These are phyloP conservation scores for Pythium volutum DNA, from an alignment of 352 stramenopile genomes.

Conservation along the genomic window DNA sequence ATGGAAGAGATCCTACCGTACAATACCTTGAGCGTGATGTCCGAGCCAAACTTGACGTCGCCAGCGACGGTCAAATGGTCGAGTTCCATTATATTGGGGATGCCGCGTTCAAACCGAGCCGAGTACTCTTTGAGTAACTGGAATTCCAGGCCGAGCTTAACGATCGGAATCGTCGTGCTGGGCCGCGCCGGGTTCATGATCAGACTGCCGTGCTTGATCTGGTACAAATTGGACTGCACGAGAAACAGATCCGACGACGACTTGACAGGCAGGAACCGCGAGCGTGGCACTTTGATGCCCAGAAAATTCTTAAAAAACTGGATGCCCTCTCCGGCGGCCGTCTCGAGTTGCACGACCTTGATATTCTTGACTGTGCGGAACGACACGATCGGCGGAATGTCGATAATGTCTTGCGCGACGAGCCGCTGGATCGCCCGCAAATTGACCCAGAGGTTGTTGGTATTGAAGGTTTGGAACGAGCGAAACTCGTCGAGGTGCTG, in stretches of 20 bases:
- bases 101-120: conserved; percentile 80
- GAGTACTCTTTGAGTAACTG: conserved; percentile 87
- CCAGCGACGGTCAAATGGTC: conserved; percentile 92
- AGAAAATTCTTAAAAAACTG: conserved; percentile 98
- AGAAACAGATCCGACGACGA: conserved; percentile 98
- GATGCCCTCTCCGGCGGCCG: conserved; percentile 96
- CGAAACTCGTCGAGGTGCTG: conserved; percentile 95
- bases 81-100: conserved; percentile 92
- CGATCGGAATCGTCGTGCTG: conserved; percentile 87
- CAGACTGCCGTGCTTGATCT: conserved; percentile 90
- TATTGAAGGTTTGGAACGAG: conserved; percentile 98
- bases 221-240: conserved; percentile 92
- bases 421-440: conserved; percentile 96
- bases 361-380: conserved; percentile 95
- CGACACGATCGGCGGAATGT: conserved; percentile 95
- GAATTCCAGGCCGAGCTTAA: conserved; percentile 93
- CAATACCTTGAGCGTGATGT: conserved; percentile 89
- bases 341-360: conserved; percentile 94
- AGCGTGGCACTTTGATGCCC: conserved; percentile 94
- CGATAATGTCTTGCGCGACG: conserved; percentile 96
- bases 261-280: conserved; percentile 98
- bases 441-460: conserved; percentile 99
- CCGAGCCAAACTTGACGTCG: conserved; percentile 91
- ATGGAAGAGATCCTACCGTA: neutral
- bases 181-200: conserved; percentile 84